Base-by-base conservation (phyloP, 176 grass and related monocot genomes). In the Eleusine coracana region DNA sequence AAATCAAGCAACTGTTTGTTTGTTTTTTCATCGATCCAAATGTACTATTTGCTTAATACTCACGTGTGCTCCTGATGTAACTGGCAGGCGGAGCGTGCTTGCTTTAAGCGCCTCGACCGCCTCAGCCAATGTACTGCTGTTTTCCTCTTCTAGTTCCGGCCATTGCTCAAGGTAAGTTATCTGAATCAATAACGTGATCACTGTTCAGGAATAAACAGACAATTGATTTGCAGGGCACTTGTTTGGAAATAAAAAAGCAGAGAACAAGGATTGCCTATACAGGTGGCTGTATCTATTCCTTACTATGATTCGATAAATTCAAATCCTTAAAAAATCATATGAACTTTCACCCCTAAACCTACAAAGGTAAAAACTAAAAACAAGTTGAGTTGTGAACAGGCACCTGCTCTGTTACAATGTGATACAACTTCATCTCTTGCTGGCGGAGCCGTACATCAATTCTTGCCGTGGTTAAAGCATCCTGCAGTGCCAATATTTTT, bases 121-220 rank as follows among this genome's bases (percentile, higher is more conserved):
- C 52, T 90, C 91, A 56, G 68, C 80, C 27, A 97, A 78, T 80
- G 82, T 85, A 83, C 29, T 61, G 3, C 28, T 68, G 44, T 88
- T 88, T 56, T 92, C 85, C 41, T 52, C 87, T 75, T 94, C 91
- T 49, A 97, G 40, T 29, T 28, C 45, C 12, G 62, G 62, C 94
- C 94, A 97, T 56, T 90, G 72, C 29, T 94, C 80, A 66, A 97
- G 91, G 52, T 91, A 94, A 36, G 38, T 9, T 75, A 92, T 92
- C 94, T 97, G 84, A 73, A 46, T 62, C 62, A 71, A 71, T 68
- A 77, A 73, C 39, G 20, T 76, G 25, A 29, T 29, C 60, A 63
- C 25, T 63, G 51, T 39, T 61, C 40, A 85, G 20, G n/a, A 70
- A 42, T 66, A 48, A 77, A 68, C 3, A 10, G 27, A 56, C 36